Evolutionary conservation across 78 protist genomes (phyloP).

Genomic region (Speleostelium caveatum): DNA sequence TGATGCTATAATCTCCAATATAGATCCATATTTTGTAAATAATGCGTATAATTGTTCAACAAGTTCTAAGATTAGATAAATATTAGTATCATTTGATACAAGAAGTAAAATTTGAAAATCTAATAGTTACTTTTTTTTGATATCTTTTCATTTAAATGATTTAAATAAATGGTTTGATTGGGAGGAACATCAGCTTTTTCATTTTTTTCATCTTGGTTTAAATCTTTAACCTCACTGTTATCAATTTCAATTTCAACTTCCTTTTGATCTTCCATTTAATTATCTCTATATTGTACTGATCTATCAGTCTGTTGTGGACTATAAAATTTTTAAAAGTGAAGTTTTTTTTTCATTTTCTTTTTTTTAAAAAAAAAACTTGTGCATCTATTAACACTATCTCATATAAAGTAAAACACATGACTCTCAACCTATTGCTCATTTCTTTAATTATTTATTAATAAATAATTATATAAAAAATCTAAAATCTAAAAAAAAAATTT

Average conservation of each 20-base stretch:
- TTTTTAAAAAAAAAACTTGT: too few relatives aligned
- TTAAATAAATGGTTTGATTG: slow-evolving; percentile 92
- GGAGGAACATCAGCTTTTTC: slow-evolving; percentile 78
- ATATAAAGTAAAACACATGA: too few relatives aligned
- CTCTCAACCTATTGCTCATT: too few relatives aligned
- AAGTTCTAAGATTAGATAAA: slow-evolving; percentile 53
- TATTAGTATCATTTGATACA: not conserved
- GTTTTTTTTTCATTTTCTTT: too few relatives aligned
- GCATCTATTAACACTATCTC: too few relatives aligned
- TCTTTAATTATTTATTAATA: too few relatives aligned
- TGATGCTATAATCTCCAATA: slow-evolving; percentile 91
- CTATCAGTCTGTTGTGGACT: too few relatives aligned
- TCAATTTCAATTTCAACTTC: not conserved
- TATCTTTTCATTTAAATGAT: slow-evolving; percentile 92
- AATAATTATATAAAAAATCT: too few relatives aligned
- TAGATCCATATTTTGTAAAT: slow-evolving; percentile 82
- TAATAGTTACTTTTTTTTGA: slow-evolving; percentile 78
- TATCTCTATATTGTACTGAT: too few relatives aligned
- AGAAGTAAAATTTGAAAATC: not conserved
- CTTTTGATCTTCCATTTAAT: not conserved
- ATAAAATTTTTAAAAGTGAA: too few relatives aligned
- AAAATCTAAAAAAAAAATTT: too few relatives aligned
- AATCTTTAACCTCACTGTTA: slow-evolving; percentile 14
- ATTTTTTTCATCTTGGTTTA: not conserved
- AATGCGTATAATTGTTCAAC: slow-evolving; percentile 59